Evolutionary conservation across 169 alveolate species (phyloP).

Genomic region (Plasmodium cynomolgi): DNA sequence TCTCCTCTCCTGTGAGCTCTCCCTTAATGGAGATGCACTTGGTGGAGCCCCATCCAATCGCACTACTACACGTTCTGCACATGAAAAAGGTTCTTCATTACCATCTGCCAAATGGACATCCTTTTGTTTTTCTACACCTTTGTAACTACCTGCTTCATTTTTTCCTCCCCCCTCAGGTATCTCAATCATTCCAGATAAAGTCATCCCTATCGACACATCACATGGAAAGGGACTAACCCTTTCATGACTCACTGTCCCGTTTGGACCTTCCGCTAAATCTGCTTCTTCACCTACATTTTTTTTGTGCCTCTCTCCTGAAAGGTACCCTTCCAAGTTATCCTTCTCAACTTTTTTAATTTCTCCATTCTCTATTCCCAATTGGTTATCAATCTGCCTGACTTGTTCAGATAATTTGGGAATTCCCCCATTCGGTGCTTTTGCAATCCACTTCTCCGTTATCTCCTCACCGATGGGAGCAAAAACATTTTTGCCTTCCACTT

Average conservation of each 20-base stretch:
- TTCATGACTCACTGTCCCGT: background rate
- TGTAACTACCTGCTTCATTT: background rate
- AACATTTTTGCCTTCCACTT: background rate
- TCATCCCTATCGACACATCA: background rate
- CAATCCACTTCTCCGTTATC: background rate
- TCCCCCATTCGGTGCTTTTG: background rate
- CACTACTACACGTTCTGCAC: background rate
- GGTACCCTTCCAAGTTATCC: background rate
- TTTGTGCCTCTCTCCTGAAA: background rate
- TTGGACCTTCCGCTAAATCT: background rate
- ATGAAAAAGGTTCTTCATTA: background rate
- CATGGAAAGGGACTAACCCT: background rate
- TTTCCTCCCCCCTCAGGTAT: background rate
- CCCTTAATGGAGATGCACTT: background rate
- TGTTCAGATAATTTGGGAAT: background rate
- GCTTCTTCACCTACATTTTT: background rate
- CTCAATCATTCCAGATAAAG: background rate
- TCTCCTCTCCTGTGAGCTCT: background rate
- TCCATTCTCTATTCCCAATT: background rate
- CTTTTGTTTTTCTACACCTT: background rate
- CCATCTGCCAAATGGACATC: background rate
- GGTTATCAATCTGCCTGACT: background rate
- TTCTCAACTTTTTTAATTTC: background rate
- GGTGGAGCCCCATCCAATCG: background rate
- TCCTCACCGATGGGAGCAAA: background rate